A percentile compares a stretch with the other conserved stretches of the same genome.
phyloP scores from a whole-genome alignment of 1,284 basidiomycete genomes.

The Xanthoconium separans region DNA sequence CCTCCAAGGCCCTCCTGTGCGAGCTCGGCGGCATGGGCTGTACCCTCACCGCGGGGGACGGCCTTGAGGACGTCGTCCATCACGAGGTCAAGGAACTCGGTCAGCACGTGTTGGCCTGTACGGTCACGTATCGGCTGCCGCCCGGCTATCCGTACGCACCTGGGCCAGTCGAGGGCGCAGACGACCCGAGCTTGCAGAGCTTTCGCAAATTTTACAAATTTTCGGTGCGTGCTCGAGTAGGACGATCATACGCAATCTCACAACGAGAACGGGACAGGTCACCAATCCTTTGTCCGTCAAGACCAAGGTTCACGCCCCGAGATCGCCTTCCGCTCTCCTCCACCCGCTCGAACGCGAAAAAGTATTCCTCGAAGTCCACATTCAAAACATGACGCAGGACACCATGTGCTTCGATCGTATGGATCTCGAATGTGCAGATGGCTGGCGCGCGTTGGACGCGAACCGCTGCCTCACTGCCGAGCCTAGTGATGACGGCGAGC shows the following conservation, averaged over 20 bases:
- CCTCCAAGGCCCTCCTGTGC: conserved; percentile 57
- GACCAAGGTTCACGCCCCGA: conserved; percentile 79
- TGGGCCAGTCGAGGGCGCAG: conserved; percentile 44
- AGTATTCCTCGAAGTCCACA: conserved; percentile 84
- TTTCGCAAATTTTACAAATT: conserved; percentile 91
- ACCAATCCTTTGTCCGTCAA: conserved; percentile 88
- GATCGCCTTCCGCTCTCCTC: conserved; percentile 68
- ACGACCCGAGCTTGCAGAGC: conserved; percentile 62
- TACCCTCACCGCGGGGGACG: conserved; percentile 51
- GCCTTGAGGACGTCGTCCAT: conserved; percentile 62
- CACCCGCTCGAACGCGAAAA: conserved; percentile 66
- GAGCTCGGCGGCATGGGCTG: conserved; percentile 58
- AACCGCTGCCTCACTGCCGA: conserved; percentile 34
- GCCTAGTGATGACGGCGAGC: conserved; percentile 22
- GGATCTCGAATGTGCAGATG: conserved; percentile 69
- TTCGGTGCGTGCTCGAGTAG: conserved; percentile 46
- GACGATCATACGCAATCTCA: neutral
- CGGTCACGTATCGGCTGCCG: conserved; percentile 68
- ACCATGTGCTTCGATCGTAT: conserved; percentile 77
- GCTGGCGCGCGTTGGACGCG: conserved; percentile 60
- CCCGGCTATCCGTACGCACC: conserved; percentile 49
- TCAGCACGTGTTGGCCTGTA: conserved; percentile 78
- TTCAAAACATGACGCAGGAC: conserved; percentile 80
- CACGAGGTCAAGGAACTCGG: conserved; percentile 85
- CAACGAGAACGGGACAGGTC: conserved; percentile 47